Evolutionary conservation across 768 basidiomycete genomes (phyloP), one percentile per base, ranked within the genome.

Genomic region (Lanmaoa rubissima): DNA sequence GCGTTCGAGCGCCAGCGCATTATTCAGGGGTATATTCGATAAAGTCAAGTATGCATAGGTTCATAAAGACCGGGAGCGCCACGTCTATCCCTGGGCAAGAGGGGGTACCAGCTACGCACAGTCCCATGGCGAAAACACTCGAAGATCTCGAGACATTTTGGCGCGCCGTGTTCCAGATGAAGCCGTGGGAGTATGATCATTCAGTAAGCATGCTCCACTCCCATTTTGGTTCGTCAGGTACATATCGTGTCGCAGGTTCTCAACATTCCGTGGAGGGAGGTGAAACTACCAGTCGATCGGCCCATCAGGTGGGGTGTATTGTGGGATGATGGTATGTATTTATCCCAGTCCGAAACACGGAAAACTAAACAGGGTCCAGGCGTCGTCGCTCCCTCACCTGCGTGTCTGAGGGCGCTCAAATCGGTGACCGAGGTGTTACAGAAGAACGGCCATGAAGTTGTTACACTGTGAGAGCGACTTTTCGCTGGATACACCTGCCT

Each of bases 161-260:
- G 83, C 81, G 80, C 60, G 76, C 82, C 14, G 75, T 88, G 9
- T 75, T 87, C 21, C 72, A 72, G 44, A 82, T 82, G 69, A 79
- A 80, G 53, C 85, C 87, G 16, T 88, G 86, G 85, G 74, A 77
- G 16, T 87, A 88, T 57, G 88, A 89, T 64, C 80, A 83, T 54
- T 64, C 64, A 4, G 78, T 78, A 55, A 66, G 69, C 54, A 21
- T 31, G 17, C n/a, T 42, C 8, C 12, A 7, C 34, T 4, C 0
- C n/a, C 16, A 28, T 17, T 17, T 16, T n/a, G 35, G 31, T 28
- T 28, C 13, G 10, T 10, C 38, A 12, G 21, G 11, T 36, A 16
- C 21, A 36, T 36, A 38, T 32, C 19, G 50, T 32, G 14, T 40
- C n/a, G 31, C 39, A 77, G 75, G 69, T 65, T 35, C 61, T 65